phyloP scores from a whole-genome alignment of 371 early-diverging fungal species.

The Zychaea mexicana region DNA sequence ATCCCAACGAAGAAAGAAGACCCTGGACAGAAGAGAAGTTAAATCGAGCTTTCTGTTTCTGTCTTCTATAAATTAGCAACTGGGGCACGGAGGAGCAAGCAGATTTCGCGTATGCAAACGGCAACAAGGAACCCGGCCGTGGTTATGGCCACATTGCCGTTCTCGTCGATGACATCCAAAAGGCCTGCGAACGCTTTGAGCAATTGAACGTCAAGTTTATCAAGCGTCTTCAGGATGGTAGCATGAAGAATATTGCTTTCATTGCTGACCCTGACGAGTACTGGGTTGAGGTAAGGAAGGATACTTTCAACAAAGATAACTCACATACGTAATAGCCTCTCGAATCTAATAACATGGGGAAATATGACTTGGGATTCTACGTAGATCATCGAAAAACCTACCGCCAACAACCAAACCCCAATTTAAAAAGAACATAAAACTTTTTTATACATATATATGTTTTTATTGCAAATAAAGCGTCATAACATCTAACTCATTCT shows the following conservation, averaged over 20 bases:
- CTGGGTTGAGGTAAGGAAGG: slow-evolving; percentile 64
- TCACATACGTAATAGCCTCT: background rate
- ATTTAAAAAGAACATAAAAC: background rate
- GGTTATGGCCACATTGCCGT: slow-evolving; percentile 88
- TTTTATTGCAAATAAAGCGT: background rate
- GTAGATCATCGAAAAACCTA: slow-evolving; percentile 30
- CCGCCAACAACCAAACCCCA: background rate
- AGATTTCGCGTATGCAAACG: slow-evolving; percentile 71
- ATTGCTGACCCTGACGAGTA: slow-evolving; percentile 89
- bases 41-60: no score
- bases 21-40: no score
- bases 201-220: slow-evolving; percentile 72
- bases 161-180: slow-evolving; percentile 79
- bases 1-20: no score
- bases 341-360: background rate
- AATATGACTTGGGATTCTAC: background rate
- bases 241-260: slow-evolving; percentile 87
- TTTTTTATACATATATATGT: background rate
- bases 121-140: slow-evolving; percentile 70
- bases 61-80: slow-evolving; percentile 53
- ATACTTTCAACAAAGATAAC: background rate
- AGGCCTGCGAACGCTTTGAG: slow-evolving; percentile 78
- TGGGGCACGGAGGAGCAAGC: slow-evolving; percentile 85
- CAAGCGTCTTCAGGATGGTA: slow-evolving; percentile 79
- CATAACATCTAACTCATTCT: background rate